phyloP scores from a whole-genome alignment of 176 grass and related monocot species.

The Eragrostis curvula region DNA sequence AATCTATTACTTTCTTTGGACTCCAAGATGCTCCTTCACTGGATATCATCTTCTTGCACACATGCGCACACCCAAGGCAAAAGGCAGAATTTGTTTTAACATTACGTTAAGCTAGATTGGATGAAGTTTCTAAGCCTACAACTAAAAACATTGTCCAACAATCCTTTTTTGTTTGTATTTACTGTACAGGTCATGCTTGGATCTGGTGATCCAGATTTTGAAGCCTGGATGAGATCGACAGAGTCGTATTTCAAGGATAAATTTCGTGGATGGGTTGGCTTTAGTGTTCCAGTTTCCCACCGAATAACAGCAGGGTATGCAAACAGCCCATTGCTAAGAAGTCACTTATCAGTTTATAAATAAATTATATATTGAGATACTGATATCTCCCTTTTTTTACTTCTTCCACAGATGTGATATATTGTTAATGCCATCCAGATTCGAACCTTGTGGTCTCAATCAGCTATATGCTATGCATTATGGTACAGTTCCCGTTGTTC shows the following conservation, averaged over 20 bases:
- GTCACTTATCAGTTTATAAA: constrained; percentile 1
- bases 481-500: constrained; percentile 93
- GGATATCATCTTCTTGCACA: not conserved
- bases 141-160: not conserved
- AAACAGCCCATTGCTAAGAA: constrained; percentile 14
- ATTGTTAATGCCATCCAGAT: constrained; percentile 96
- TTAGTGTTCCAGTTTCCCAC: constrained; percentile 94
- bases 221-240: constrained; percentile 91
- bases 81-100: not conserved
- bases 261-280: constrained; percentile 99
- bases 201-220: constrained; percentile 77
- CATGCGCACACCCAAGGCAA: not conserved
- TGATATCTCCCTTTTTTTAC: constrained; percentile 20
- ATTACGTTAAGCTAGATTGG: not conserved
- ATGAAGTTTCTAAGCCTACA: constrained; percentile 22
- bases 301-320: constrained; percentile 89
- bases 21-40: not conserved
- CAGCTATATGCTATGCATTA: constrained; percentile 98
- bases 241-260: constrained; percentile 71
- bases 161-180: constrained; percentile 23
- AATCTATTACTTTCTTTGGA: not conserved
- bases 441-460: constrained; percentile 97
- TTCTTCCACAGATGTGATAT: constrained; percentile 80
- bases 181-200: constrained; percentile 87
- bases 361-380: constrained; percentile 17